A percentile compares a stretch with the other conserved stretches of the same genome.
Evolutionary conservation across 106 monocot species (phyloP).

Genomic region (Apostasia ramifera): DNA sequence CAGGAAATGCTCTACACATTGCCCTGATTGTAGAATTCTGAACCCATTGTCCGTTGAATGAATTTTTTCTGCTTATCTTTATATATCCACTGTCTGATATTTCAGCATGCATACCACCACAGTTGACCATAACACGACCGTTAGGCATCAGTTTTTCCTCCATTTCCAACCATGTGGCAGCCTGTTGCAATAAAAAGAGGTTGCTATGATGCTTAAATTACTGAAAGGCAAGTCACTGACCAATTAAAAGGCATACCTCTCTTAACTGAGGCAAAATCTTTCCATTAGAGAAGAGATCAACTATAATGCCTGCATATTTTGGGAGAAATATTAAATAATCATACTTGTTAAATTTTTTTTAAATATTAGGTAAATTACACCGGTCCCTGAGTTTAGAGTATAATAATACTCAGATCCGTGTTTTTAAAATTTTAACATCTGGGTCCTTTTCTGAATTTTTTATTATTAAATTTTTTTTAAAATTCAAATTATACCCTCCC

Average conservation of each 20-base stretch:
- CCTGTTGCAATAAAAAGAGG: conserved; percentile 19
- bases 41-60: conserved; percentile 34
- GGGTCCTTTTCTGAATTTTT: too few species aligned
- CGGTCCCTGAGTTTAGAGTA: too few species aligned
- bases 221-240: neutral
- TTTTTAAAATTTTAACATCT: too few species aligned
- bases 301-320: conserved; percentile 55
- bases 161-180: conserved; percentile 63
- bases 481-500: too few species aligned
- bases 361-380: too few species aligned
- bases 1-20: conserved; percentile 51
- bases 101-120: conserved; percentile 61
- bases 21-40: conserved; percentile 66
- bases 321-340: neutral
- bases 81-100: conserved; percentile 17
- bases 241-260: conserved; percentile 36
- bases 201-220: neutral
- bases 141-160: conserved; percentile 69
- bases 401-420: too few species aligned
- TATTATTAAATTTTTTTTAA: too few species aligned
- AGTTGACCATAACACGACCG: conserved; percentile 90
- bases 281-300: conserved; percentile 87
- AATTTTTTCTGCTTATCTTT: conserved; percentile 9
- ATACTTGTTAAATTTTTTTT: too few species aligned
- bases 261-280: conserved; percentile 69